Evolutionary conservation across 2,329 filamentous ascomycete species (phyloP), one percentile per base, ranked within the genome.

Genomic region (Calonectria ilicicola): DNA sequence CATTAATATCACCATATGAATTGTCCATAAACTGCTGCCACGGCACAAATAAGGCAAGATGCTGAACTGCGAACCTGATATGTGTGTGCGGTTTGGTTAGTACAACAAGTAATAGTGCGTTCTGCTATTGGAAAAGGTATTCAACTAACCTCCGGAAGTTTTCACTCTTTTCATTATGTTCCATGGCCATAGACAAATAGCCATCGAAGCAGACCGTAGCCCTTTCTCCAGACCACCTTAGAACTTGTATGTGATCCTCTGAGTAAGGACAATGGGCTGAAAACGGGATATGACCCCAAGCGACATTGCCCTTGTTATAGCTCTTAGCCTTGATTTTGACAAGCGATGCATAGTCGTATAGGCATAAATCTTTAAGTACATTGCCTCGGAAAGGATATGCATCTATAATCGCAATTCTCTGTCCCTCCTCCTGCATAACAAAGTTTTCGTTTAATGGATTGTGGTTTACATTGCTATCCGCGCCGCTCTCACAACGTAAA

Each of bases 271-370:
- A 14, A 40, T 26, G 3, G 15, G 27, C 5, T 23, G 38, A 10
- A 14, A 21, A 44, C 3, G 38, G 42, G 44, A 19, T 64, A 19
- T 44, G 6, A 44, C 14, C 26, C 9, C 19, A n/a, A 6, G 4
- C 19, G n/a, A 29, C 29, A 1, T 4, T 19, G 2, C 19, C 8
- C 6, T 5, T 8, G 10, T 53, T 8, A 9, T 32, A 32, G 29
- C 29, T 32, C 3, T n/a, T 32, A 5, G 29, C 29, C 23, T 9
- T 64, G 12, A 65, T 3, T 29, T 40, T 6, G 19, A 65, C 29
- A 29, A 70, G 27, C 15, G 23, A 29, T 2, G 46, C 5, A 9
- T 69, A 69, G 27, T 69, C 32, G 29, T 69, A 69, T 35, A 69
- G n/a, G 35, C 44, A 69, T 56, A 69, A n/a, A n/a, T 8, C 6